Evolutionary conservation across 768 basidiomycete species (phyloP), one percentile per base, ranked within the genome.

Genomic region (Kondoa malvinella): DNA sequence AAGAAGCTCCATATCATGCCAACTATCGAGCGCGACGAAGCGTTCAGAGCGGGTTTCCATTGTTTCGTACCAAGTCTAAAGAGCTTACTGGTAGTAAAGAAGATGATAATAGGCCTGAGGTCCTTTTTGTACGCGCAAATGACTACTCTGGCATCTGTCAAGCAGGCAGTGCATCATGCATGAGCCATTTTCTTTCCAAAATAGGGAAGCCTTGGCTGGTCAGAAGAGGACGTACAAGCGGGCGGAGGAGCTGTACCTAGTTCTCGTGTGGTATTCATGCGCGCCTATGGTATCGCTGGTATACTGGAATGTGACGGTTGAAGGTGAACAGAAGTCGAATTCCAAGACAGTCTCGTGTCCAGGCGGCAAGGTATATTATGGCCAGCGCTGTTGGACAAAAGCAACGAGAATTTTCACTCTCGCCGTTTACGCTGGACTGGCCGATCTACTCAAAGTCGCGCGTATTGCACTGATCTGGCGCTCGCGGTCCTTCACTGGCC

Each of bases 1-100:
- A 63, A 3, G 26, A 63, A 32, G 61, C 29, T 15, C 61, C 61
- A 63, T 16, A 63, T 50, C 40, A 50, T 50, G 40, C 40, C 40
- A 8, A 50, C 8, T 8, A 50, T 8, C 8, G 8, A 50, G 12
- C 8, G 40, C 40, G 21, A 50, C n/a, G n/a, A n/a, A n/a, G n/a
- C n/a, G n/a, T n/a, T n/a, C n/a, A n/a, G n/a, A n/a, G n/a, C n/a
- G n/a, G n/a, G n/a, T n/a, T n/a, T n/a, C n/a, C n/a, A n/a, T n/a
- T 50, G 40, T 50, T 50, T 50, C 40, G 40, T 21, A 50, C 40
- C 12, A 50, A 50, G 21, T 50, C 40, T 50, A 50, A 50, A 8
- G 21, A 21, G 40, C 40, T 50, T 8, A 50, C 40, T 50, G 40
- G 40, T 50, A 50, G 40, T 50, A 50, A 50, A 50, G 40, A 50